Evolutionary conservation across 441 rosid genomes (phyloP).

Genomic region (Jatropha podagrica): DNA sequence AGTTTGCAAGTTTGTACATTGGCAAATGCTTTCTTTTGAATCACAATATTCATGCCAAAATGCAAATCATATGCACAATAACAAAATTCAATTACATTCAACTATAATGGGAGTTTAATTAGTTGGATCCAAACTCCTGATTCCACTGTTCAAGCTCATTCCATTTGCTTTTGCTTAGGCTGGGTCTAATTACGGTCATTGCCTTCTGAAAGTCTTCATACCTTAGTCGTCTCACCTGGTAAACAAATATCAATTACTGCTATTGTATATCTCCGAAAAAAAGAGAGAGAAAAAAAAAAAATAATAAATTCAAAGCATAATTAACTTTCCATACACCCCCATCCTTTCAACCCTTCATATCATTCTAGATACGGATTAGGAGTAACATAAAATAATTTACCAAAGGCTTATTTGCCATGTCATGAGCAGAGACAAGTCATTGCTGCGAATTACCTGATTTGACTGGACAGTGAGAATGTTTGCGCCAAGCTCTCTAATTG

Average conservation of each 20-base stretch:
- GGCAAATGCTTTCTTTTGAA: background rate
- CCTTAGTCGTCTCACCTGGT: conserved; percentile 74
- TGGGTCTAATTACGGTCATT: conserved; percentile 81
- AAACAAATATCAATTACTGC: conserved; percentile 6
- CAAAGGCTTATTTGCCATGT: background rate
- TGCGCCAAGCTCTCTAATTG: conserved; percentile 89
- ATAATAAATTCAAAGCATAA: too few species aligned
- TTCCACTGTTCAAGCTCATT: conserved; percentile 93
- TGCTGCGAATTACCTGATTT: conserved; percentile 58
- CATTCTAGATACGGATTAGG: too few species aligned
- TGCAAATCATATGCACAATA: too few species aligned
- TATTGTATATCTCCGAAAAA: background rate
- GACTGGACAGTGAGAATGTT: conserved; percentile 74
- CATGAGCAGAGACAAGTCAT: background rate
- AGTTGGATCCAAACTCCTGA: conserved; percentile 67
- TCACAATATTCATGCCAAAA: background rate
- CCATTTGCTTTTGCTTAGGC: conserved; percentile 87
- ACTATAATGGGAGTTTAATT: conserved; percentile 30
- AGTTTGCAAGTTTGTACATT: background rate
- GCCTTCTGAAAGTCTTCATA: conserved; percentile 79
- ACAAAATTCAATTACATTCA: background rate
- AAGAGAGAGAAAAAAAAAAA: too few species aligned
- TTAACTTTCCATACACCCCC: too few species aligned
- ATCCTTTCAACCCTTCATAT: too few species aligned
- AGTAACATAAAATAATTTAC: too few species aligned